phyloP scores from a whole-genome alignment of 352 stramenopile species.

The Phytophthora crassamura region DNA sequence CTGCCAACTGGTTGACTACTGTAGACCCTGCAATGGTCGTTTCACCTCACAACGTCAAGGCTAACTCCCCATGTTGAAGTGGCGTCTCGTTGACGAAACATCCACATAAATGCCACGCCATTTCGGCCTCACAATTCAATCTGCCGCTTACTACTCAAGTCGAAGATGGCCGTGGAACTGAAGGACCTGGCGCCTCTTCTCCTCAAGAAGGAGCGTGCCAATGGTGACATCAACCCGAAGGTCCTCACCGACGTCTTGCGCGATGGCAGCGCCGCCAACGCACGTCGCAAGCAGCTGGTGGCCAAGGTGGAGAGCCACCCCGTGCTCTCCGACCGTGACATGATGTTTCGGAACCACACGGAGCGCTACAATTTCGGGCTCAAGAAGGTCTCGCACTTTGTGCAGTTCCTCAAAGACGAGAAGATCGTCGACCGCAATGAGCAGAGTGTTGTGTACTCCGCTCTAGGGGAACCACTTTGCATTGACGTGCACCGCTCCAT shows the following conservation, averaged over 20 bases:
- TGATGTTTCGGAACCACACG: conserved; percentile 40
- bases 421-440: conserved; percentile 20
- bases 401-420: conserved; percentile 27
- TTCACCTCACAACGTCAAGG: too few species aligned
- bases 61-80: too few species aligned
- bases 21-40: too few species aligned
- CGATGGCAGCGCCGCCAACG: conserved; percentile 20
- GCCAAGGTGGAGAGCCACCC: conserved; percentile 30
- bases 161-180: conserved; percentile 18
- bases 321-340: conserved; percentile 34
- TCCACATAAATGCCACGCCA: too few species aligned
- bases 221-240: conserved; percentile 28
- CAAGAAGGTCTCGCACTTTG: conserved; percentile 37
- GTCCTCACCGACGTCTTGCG: conserved; percentile 29
- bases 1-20: too few species aligned
- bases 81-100: too few species aligned
- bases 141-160: background rate
- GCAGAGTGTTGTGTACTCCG: conserved; percentile 30
- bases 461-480: conserved; percentile 22
- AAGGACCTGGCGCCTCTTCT: conserved; percentile 35
- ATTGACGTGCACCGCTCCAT: conserved; percentile 34
- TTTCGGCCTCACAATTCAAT: conserved; percentile 6
- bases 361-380: conserved; percentile 38
- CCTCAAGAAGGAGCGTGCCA: conserved; percentile 31
- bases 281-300: conserved; percentile 25